A percentile compares a stretch with the other conserved stretches of the same genome.
These are phyloP conservation scores for Sphaerulina musiva DNA, from an alignment of 2,329 filamentous ascomycete genomes.

Conservation along the genomic window DNA sequence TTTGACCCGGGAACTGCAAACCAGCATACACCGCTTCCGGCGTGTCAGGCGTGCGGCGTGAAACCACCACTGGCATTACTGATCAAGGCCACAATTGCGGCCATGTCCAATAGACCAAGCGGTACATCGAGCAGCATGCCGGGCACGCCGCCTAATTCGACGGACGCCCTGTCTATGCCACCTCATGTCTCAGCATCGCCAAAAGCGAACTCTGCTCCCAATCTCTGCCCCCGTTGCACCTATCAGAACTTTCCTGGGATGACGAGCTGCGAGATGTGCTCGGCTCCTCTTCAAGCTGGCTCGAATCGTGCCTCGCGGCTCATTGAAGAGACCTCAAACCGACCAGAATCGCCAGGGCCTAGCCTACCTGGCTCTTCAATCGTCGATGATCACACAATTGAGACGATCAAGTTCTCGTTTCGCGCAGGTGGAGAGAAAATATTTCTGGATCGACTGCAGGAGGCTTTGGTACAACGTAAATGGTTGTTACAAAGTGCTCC, in stretches of 20 bases:
- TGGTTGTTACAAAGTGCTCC: conserved; percentile 90
- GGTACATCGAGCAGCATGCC: conserved; percentile 9
- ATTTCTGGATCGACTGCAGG: conserved; percentile 83
- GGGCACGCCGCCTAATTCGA: neutral
- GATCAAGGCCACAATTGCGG: conserved; percentile 77
- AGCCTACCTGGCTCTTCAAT: conserved; percentile 44
- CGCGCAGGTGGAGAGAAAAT: conserved; percentile 81
- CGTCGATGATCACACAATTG: conserved; percentile 54
- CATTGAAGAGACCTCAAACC: conserved; percentile 26
- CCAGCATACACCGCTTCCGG: conserved; percentile 70
- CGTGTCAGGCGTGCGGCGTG: conserved; percentile 89
- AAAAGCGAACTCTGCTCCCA: neutral
- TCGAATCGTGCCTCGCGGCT: conserved; percentile 37
- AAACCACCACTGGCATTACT: conserved; percentile 78
- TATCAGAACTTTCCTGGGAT: conserved; percentile 90
- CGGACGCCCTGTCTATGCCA: conserved; percentile 2
- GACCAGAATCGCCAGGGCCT: conserved; percentile 74
- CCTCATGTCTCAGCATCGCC: neutral
- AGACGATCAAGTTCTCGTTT: conserved; percentile 87
- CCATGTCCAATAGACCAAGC: conserved; percentile 53
- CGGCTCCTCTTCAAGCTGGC: conserved; percentile 58
- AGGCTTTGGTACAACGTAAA: conserved; percentile 83
- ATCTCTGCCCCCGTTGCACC: conserved; percentile 74
- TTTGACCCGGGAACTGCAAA: conserved; percentile 81
- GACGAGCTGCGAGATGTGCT: conserved; percentile 82